A percentile compares a stretch with the other conserved stretches of the same genome.
phyloP scores from a whole-genome alignment of 1,139 yeast genomes.

The Sugiyamaella pinicola region DNA sequence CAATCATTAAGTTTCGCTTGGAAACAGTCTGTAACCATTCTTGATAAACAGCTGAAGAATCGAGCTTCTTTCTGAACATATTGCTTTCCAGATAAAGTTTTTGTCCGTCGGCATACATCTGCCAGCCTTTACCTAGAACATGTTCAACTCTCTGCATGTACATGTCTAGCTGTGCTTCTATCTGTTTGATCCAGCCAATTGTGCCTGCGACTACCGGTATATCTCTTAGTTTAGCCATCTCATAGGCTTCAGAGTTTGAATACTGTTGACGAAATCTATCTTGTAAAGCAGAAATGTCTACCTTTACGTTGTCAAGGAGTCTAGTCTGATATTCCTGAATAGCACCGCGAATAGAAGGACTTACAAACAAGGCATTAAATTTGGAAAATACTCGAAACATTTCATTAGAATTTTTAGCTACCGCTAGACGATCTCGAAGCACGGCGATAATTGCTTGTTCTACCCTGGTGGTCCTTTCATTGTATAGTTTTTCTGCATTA shows the following conservation, averaged over 20 bases:
- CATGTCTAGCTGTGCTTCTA: constrained; percentile 48
- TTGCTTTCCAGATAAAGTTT: constrained; percentile 57
- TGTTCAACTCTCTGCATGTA: constrained; percentile 50
- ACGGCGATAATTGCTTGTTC: constrained; percentile 51
- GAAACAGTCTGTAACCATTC: constrained; percentile 50
- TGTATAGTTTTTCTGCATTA: constrained; percentile 47
- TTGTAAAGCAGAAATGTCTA: constrained; percentile 50
- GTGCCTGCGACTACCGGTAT: constrained; percentile 53
- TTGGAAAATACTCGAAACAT: constrained; percentile 54
- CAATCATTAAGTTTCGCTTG: constrained; percentile 34
- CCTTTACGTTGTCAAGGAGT: constrained; percentile 51
- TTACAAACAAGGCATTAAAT: constrained; percentile 50
- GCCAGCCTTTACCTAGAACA: constrained; percentile 76
- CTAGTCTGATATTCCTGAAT: constrained; percentile 58
- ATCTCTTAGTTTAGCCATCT: constrained; percentile 46
- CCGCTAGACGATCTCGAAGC: constrained; percentile 46
- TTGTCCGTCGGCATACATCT: constrained; percentile 69
- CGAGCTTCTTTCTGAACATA: constrained; percentile 50
- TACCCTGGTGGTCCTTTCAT: constrained; percentile 47
- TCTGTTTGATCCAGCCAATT: constrained; percentile 55
- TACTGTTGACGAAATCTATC: constrained; percentile 44
- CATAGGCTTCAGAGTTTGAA: constrained; percentile 42
- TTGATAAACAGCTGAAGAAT: constrained; percentile 48
- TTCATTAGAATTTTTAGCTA: constrained; percentile 49
- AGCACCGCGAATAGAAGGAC: constrained; percentile 57